These are phyloP conservation scores for Sporobolus alterniflorus DNA, from an alignment of 202 grass and related monocot species.

Conservation along the genomic window DNA sequence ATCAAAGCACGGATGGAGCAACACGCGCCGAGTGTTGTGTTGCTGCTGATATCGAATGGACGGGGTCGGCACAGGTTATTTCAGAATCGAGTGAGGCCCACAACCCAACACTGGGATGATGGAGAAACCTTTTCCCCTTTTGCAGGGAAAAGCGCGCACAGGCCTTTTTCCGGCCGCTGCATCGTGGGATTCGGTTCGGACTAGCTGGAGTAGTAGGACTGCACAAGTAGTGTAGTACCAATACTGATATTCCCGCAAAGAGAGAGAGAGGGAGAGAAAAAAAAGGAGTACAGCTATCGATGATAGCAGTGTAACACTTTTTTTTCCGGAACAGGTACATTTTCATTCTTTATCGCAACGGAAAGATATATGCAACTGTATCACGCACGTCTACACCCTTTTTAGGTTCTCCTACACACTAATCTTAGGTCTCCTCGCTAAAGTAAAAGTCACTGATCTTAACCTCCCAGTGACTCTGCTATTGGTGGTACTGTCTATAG, in stretches of 20 bases:
- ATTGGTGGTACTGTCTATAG: too few species aligned
- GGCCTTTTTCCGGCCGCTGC: background rate
- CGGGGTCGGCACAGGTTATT: background rate
- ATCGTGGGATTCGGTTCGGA: conserved; percentile 21
- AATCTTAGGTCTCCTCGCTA: background rate
- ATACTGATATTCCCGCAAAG: too few species aligned
- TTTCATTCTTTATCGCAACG: background rate
- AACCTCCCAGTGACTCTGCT: background rate
- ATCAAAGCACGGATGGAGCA: too few species aligned
- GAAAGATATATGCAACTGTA: background rate
- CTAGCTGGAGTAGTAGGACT: background rate
- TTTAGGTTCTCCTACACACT: background rate
- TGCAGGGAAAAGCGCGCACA: conserved; percentile 36
- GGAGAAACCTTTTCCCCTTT: background rate
- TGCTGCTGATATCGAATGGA: too few species aligned
- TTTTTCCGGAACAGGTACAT: background rate
- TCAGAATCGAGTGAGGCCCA: conserved; percentile 25
- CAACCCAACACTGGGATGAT: background rate
- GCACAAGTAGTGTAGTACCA: too few species aligned
- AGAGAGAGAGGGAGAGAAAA: too few species aligned
- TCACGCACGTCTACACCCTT: background rate
- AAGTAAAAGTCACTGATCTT: background rate
- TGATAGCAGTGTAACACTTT: background rate
- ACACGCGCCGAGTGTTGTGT: too few species aligned
- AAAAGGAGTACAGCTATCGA: background rate